Percentiles rank a stretch among this genome's conserved stretches.
These are phyloP conservation scores for Mycena albidolilacea DNA, from an alignment of 768 basidiomycete species.

Conservation along the genomic window DNA sequence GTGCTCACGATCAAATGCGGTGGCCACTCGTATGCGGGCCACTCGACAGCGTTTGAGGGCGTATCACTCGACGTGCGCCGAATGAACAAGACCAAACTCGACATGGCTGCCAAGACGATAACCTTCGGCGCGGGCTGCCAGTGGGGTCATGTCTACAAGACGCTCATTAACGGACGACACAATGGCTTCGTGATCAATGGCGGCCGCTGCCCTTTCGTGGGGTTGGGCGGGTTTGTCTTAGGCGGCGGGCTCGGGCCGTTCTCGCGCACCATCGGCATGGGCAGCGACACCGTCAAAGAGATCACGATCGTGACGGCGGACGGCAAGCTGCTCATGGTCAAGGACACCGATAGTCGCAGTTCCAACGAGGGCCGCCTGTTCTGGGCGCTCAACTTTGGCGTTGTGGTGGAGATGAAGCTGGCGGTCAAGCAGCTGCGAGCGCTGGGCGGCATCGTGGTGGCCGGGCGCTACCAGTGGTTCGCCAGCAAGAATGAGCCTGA, in stretches of 20 bases:
- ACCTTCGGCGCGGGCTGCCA: slow-evolving; percentile 37
- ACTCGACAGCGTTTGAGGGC: slow-evolving; percentile 37
- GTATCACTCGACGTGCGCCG: slow-evolving; percentile 36
- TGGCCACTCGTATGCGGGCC: slow-evolving; percentile 38
- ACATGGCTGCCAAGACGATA: slow-evolving; percentile 33
- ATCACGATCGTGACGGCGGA: slow-evolving; percentile 34
- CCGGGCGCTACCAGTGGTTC: slow-evolving; percentile 38
- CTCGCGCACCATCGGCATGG: slow-evolving; percentile 38
- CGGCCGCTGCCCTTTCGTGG: slow-evolving; percentile 37
- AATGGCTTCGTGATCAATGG: slow-evolving; percentile 37
- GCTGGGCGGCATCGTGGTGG: slow-evolving; percentile 25
- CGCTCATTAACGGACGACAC: slow-evolving; percentile 35
- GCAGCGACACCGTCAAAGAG: slow-evolving; percentile 37
- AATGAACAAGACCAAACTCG: slow-evolving; percentile 30
- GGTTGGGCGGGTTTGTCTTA: slow-evolving; percentile 36
- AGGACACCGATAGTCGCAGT: slow-evolving; percentile 30
- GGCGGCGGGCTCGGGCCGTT: slow-evolving; percentile 39
- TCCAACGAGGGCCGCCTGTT: slow-evolving; percentile 38
- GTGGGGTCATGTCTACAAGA: slow-evolving; percentile 38
- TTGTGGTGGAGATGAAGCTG: slow-evolving; percentile 37
- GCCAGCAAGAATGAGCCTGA: slow-evolving; percentile 25
- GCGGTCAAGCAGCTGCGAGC: slow-evolving; percentile 27
- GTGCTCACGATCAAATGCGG: slow-evolving; percentile 37
- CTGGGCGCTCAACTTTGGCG: slow-evolving; percentile 39
- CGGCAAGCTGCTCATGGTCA: slow-evolving; percentile 35